These are phyloP conservation scores for Infundibulicybe gibba DNA, from an alignment of 768 basidiomycete species.

Conservation along the genomic window DNA sequence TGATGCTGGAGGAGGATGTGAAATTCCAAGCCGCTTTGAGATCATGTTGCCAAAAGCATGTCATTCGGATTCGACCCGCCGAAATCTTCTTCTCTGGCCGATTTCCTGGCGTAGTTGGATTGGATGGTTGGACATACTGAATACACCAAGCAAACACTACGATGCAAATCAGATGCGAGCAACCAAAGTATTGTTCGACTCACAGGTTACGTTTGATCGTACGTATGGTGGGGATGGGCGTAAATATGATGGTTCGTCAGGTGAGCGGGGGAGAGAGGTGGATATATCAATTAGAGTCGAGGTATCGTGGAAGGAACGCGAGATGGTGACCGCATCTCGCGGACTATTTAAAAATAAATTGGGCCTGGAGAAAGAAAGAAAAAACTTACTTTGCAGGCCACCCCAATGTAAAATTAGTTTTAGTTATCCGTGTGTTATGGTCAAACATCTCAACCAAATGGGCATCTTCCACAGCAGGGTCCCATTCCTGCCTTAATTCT, in stretches of 20 bases:
- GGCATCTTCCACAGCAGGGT: conserved; percentile 87
- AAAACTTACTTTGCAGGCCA: conserved; percentile 92
- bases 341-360: conserved; percentile 50
- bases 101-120: conserved; percentile 21
- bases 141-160: conserved; percentile 92
- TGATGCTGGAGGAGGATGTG: conserved; percentile 56
- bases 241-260: conserved; percentile 88
- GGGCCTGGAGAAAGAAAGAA: background rate
- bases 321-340: conserved; percentile 91
- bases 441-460: conserved; percentile 85
- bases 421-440: conserved; percentile 77
- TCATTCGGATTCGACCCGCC: conserved; percentile 60
- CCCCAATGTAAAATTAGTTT: conserved; percentile 89
- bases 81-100: conserved; percentile 26
- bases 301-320: conserved; percentile 76
- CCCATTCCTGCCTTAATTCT: conserved; percentile 89
- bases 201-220: conserved; percentile 78
- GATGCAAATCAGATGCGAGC: conserved; percentile 9
- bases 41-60: conserved; percentile 96
- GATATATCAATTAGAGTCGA: conserved; percentile 86
- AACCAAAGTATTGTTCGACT: conserved; percentile 8
- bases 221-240: conserved; percentile 92
- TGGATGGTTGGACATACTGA: conserved; percentile 52
- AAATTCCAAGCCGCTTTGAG: conserved; percentile 85
- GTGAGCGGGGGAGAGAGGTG: conserved; percentile 89